phyloP scores from a whole-genome alignment of 1,139 yeast species.

The Suhomyces maxii region DNA sequence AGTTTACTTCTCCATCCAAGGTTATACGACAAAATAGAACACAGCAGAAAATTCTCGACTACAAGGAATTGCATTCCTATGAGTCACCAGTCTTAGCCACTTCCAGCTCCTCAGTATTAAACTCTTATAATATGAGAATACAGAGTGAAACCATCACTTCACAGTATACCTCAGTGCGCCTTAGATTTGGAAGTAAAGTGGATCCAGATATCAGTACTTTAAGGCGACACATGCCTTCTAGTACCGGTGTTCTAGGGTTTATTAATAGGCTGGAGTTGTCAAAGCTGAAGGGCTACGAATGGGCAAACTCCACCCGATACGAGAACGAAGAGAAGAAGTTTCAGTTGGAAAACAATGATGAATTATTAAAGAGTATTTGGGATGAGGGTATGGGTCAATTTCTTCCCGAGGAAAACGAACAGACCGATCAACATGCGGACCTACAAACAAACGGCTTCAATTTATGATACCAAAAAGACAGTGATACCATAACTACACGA shows the following conservation, averaged over 20 bases:
- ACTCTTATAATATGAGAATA: slow-evolving; percentile 24
- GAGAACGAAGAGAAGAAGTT: neutral
- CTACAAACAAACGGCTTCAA: too few species aligned
- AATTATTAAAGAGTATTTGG: slow-evolving; percentile 13
- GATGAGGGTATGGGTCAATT: slow-evolving; percentile 8
- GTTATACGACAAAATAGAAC: slow-evolving; percentile 25
- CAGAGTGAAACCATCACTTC: slow-evolving; percentile 41
- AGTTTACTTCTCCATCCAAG: slow-evolving; percentile 12
- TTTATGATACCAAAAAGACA: too few species aligned
- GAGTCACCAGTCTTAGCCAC: slow-evolving; percentile 6
- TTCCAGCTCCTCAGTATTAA: slow-evolving; percentile 2
- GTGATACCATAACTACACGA: too few species aligned
- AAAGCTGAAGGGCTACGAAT: neutral
- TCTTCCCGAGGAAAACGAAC: neutral
- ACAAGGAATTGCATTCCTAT: slow-evolving; percentile 27
- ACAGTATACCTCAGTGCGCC: slow-evolving; percentile 40
- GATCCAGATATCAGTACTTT: slow-evolving; percentile 2
- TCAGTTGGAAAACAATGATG: slow-evolving; percentile 14
- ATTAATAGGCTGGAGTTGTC: slow-evolving; percentile 9
- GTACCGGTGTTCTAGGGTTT: slow-evolving; percentile 16
- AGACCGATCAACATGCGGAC: too few species aligned
- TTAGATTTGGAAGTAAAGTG: slow-evolving; percentile 31
- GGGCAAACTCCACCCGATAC: neutral
- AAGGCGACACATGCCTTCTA: slow-evolving; percentile 10
- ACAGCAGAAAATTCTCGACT: slow-evolving; percentile 39